A percentile compares a stretch with the other conserved stretches of the same genome.
phyloP scores from a whole-genome alignment of 768 basidiomycete genomes.

The Pilatotrama ljubarskyi region DNA sequence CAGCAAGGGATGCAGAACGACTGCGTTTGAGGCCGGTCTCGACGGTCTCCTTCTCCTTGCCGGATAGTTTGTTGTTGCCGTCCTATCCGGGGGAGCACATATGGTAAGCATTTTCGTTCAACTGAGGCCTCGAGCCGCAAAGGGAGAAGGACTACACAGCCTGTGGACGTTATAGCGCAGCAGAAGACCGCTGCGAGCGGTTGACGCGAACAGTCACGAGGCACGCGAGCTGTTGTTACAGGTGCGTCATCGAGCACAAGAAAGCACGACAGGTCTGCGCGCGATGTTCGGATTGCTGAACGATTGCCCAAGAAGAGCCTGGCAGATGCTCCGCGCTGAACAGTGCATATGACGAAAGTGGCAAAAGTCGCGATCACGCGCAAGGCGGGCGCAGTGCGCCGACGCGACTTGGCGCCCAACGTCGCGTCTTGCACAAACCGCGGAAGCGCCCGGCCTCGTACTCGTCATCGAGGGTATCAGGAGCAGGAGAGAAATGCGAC shows the following conservation, averaged over 20 bases:
- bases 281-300: neutral
- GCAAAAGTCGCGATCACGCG: slow-evolving; percentile 21
- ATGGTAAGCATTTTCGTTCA: slow-evolving; percentile 19
- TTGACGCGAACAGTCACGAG: too few species aligned
- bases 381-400: neutral
- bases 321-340: neutral
- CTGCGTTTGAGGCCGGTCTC: slow-evolving; percentile 59
- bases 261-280: too few species aligned
- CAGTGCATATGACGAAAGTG: slow-evolving; percentile 10
- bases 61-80: slow-evolving; percentile 44
- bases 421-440: neutral
- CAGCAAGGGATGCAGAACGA: slow-evolving; percentile 66
- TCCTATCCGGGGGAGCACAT: slow-evolving; percentile 38
- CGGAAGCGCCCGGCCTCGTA: neutral
- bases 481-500: neutral
- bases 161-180: too few species aligned
- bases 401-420: slow-evolving; percentile 16
- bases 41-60: slow-evolving; percentile 61
- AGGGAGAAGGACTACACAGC: too few species aligned
- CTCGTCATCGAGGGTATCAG: neutral
- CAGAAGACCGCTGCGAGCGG: too few species aligned
- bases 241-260: too few species aligned
- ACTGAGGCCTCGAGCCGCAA: neutral
- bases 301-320: neutral
- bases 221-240: too few species aligned